Evolutionary conservation across 78 protist genomes (phyloP), one percentile per base, ranked within the genome.

Genomic region (Salpingoeca rosetta): DNA sequence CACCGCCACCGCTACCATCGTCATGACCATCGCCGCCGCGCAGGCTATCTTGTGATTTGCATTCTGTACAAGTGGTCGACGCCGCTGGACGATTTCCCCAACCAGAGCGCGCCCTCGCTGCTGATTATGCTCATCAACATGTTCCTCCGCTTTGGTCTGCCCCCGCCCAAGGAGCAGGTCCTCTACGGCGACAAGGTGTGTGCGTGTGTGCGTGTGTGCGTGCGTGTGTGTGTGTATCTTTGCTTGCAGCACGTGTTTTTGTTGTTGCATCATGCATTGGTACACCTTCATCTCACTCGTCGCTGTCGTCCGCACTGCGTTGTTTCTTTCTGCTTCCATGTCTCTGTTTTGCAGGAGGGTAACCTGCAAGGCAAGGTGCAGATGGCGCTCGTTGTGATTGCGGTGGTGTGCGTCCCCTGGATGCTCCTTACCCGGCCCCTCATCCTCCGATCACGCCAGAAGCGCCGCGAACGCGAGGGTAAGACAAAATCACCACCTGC

Each of bases 381-480:
- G 91, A 1, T 12, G 0, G 38, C 57, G 38, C 90, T 97, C 36
- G 81, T 95, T 1, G 10, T 93, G 38, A 27, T 90, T 31, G 96
- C 97, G n/a, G 74, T 97, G 84, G 24, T 88, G 56, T 84, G 94
- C 38, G 91, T 97, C 24, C 98, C 98, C 43, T 41, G 85, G 84
- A 89, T 97, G 94, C 92, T 97, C 43, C 38, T 97, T 44, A 85
- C 89, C 56, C 94, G 94, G 90, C 98, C 98, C 56, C 45, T 90
- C 79, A 27, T 94, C 82, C 80, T 88, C 90, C 43, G 80, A 51
- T 1, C 10, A 38, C 80, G 84, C 77, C 85, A 91, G 84, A 10
- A 84, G 35, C 76, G 57, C 81, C 41, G 22, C 81, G 74, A 42
- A 2, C 36, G 1, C 81, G 39, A 17, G 3, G n/a, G n/a, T n/a